A percentile compares a stretch with the other conserved stretches of the same genome.
Conservation (phyloP, 768 basidiomycete genomes). For the Calocybe cyanea region DNA sequence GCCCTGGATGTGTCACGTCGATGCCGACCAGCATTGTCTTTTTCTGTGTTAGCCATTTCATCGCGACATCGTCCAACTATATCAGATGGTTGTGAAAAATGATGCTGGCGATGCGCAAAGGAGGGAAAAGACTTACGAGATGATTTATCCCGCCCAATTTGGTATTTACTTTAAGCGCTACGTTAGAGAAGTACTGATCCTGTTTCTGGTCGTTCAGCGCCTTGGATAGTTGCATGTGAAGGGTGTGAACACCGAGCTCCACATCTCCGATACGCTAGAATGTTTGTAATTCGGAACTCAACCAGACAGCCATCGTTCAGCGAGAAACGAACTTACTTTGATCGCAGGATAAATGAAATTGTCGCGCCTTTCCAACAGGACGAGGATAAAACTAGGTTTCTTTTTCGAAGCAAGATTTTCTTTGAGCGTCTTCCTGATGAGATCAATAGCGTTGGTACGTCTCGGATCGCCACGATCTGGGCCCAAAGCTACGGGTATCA, state of each 20-base stretch:
- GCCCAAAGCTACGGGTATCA: slow-evolving; percentile 32
- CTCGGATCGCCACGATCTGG: slow-evolving; percentile 23
- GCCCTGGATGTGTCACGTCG: slow-evolving; percentile 80
- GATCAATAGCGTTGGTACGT: slow-evolving; percentile 32
- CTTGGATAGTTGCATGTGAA: slow-evolving; percentile 68
- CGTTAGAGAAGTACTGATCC: slow-evolving; percentile 80
- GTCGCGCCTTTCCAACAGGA: slow-evolving; percentile 64
- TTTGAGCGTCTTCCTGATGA: slow-evolving; percentile 40
- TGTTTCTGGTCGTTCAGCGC: slow-evolving; percentile 52
- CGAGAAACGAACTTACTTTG: slow-evolving; percentile 40
- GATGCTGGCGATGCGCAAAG: not conserved
- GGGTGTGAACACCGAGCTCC: slow-evolving; percentile 67
- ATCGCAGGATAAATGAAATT: slow-evolving; percentile 79
- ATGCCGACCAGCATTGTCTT: slow-evolving; percentile 84
- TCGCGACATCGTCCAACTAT: slow-evolving; percentile 49
- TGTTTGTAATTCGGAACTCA: not conserved
- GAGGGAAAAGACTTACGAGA: slow-evolving; percentile 25
- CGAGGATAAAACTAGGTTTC: slow-evolving; percentile 64
- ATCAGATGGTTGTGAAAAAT: no score
- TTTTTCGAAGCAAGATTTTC: slow-evolving; percentile 20
- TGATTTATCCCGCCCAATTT: slow-evolving; percentile 85
- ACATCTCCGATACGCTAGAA: slow-evolving; percentile 62
- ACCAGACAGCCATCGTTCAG: not conserved
- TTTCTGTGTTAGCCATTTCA: slow-evolving; percentile 61
- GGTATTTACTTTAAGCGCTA: slow-evolving; percentile 77